A percentile compares a stretch with the other conserved stretches of the same genome.
These are phyloP conservation scores for Gilbertella persicaria DNA, from an alignment of 371 early-diverging fungal species.

Conservation along the genomic window DNA sequence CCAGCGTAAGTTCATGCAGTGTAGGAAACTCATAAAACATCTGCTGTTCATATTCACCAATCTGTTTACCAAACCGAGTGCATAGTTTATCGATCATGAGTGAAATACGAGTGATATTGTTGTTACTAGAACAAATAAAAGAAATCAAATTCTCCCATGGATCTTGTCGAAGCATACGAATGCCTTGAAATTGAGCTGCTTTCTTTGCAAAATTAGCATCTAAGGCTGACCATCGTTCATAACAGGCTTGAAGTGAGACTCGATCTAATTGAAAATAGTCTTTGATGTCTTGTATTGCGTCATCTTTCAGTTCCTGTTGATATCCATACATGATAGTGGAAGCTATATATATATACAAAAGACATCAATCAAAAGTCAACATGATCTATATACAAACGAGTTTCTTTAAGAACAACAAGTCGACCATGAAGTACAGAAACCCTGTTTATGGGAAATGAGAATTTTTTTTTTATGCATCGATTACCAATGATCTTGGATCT, in stretches of 20 bases:
- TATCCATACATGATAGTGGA: constrained; percentile 34
- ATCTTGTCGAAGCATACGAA: constrained; percentile 84
- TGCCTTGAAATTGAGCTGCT: constrained; percentile 61
- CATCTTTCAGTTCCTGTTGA: constrained; percentile 15
- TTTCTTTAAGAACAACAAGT: constrained; percentile 29
- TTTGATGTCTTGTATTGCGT: constrained; percentile 25
- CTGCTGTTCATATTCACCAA: constrained; percentile 45
- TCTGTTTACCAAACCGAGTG: constrained; percentile 59
- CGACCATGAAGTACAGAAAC: constrained; percentile 25
- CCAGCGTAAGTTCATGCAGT: constrained; percentile 50
- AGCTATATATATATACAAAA: constrained; percentile 9
- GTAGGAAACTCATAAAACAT: constrained; percentile 77
- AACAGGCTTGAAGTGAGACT: constrained; percentile 59
- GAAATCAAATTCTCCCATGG: constrained; percentile 89
- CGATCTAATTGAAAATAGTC: constrained; percentile 82
- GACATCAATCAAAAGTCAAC: neutral
- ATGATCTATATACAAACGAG: constrained; percentile 14
- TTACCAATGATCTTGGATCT: constrained; percentile 40
- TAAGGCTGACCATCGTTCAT: constrained; percentile 65
- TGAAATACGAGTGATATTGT: constrained; percentile 93
- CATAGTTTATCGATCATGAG: constrained; percentile 83
- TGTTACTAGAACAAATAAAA: constrained; percentile 97
- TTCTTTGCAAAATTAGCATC: constrained; percentile 72
- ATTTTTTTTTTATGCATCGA: constrained; percentile 23
- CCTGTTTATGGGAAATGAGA: constrained; percentile 1